phyloP scores from a whole-genome alignment of 192 early-diverging fungal species.

The Paraglomus occultum region DNA sequence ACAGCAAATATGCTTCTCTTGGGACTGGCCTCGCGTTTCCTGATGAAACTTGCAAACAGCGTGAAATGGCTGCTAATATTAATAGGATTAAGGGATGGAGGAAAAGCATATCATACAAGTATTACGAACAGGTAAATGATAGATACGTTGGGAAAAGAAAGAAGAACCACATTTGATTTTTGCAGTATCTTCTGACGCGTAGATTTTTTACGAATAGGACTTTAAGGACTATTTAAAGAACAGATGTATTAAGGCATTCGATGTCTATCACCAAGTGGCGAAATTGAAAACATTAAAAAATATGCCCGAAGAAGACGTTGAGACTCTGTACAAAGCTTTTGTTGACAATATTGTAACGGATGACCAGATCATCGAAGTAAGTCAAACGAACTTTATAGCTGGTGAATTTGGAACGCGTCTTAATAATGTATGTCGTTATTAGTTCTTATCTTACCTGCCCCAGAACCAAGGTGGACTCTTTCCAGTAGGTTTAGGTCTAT shows the following conservation, averaged over 20 bases:
- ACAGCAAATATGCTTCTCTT: slow-evolving; percentile 48
- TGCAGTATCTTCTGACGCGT: neutral
- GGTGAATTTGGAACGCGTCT: neutral
- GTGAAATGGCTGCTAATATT: slow-evolving; percentile 71
- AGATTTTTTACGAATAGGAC: slow-evolving; percentile 43
- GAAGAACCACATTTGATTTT: no score
- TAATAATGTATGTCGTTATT: neutral
- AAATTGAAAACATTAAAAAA: slow-evolving; percentile 49
- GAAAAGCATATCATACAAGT: slow-evolving; percentile 71
- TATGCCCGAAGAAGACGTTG: slow-evolving; percentile 59
- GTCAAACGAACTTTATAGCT: neutral
- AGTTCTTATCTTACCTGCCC: slow-evolving; percentile 72
- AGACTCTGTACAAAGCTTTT: slow-evolving; percentile 68
- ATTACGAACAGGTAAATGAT: slow-evolving; percentile 55
- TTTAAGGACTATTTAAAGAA: slow-evolving; percentile 54
- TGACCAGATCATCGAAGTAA: slow-evolving; percentile 76
- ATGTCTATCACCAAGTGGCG: slow-evolving; percentile 68
- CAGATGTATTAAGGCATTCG: slow-evolving; percentile 62
- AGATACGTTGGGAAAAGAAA: no score
- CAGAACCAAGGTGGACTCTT: slow-evolving; percentile 78
- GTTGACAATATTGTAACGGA: slow-evolving; percentile 66
- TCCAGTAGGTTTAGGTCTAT: slow-evolving; percentile 79
- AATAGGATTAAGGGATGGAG: slow-evolving; percentile 89
- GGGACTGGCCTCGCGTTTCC: slow-evolving; percentile 71
- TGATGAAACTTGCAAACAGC: slow-evolving; percentile 60